phyloP scores from a whole-genome alignment of 805 yeast species.

The Teunomyces panamensis region DNA sequence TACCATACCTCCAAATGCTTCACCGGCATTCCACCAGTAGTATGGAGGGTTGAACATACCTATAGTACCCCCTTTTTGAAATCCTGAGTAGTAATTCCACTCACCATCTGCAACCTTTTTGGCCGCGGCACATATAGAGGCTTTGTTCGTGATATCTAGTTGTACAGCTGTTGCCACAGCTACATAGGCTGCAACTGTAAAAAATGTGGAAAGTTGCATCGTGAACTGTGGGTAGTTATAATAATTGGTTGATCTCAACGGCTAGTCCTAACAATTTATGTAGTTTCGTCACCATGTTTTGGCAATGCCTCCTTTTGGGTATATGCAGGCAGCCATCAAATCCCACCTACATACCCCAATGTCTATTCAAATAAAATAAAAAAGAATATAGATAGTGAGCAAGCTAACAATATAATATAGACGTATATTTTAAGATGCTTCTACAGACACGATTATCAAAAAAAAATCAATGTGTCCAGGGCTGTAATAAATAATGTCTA shows the following conservation, averaged over 20 bases:
- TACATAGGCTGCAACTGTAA: not conserved
- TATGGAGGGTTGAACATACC: slow-evolving; percentile 46
- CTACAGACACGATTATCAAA: too few relatives aligned
- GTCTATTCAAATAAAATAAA: not conserved
- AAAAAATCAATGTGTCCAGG: too few relatives aligned
- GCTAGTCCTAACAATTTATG: not conserved
- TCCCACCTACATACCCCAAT: not conserved
- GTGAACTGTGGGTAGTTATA: not conserved
- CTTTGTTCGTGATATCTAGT: slow-evolving; percentile 36
- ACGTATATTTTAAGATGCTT: too few relatives aligned
- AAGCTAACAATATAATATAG: not conserved
- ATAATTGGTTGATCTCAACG: not conserved
- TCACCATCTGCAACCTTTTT: slow-evolving; percentile 33
- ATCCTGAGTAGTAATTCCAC: slow-evolving; percentile 46
- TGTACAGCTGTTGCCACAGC: slow-evolving; percentile 22
- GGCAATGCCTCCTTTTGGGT: slow-evolving; percentile 4
- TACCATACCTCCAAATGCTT: slow-evolving; percentile 47
- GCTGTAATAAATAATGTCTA: too few relatives aligned
- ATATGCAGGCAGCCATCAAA: not conserved
- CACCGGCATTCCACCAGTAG: slow-evolving; percentile 56
- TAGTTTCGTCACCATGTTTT: slow-evolving; percentile 3
- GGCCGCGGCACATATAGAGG: slow-evolving; percentile 43
- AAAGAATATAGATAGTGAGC: not conserved
- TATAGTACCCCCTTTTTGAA: slow-evolving; percentile 40
- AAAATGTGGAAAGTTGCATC: slow-evolving; percentile 1